Evolutionary conservation across 768 basidiomycete species (phyloP).

Genomic region (Pleurotus pulmonarius): DNA sequence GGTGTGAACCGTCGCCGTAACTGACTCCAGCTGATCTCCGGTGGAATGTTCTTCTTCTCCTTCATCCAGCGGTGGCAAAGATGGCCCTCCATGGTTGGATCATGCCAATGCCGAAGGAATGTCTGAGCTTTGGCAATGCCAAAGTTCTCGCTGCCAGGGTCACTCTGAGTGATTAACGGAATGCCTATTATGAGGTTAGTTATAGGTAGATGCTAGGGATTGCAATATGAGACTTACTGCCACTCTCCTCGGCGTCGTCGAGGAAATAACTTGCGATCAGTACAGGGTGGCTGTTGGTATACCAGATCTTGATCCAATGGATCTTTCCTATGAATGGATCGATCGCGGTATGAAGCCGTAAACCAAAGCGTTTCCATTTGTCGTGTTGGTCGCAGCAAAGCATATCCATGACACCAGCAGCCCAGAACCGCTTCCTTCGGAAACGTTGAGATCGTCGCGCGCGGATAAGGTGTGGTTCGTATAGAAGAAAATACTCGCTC

Average conservation of each 20-base stretch:
- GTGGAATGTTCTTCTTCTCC: constrained; percentile 34
- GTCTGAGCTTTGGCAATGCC: constrained; percentile 43
- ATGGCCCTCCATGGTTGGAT: constrained; percentile 30
- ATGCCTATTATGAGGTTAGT: constrained; percentile 16
- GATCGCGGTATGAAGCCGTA: constrained; percentile 27
- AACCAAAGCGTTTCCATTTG: constrained; percentile 38
- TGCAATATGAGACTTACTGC: constrained; percentile 13
- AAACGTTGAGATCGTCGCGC: constrained; percentile 16
- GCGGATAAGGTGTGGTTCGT: constrained; percentile 13
- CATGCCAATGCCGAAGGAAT: constrained; percentile 29
- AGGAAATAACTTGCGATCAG: constrained; percentile 25
- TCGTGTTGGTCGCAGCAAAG: constrained; percentile 41
- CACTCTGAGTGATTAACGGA: constrained; percentile 39
- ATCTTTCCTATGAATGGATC: constrained; percentile 31
- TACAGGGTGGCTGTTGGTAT: constrained; percentile 24
- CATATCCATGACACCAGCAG: constrained; percentile 38
- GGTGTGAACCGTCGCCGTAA: constrained; percentile 28
- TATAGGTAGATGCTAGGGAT: constrained; percentile 1
- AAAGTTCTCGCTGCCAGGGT: constrained; percentile 20
- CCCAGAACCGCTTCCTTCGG: constrained; percentile 25
- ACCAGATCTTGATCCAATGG: constrained; percentile 38
- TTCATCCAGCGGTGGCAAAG: constrained; percentile 38
- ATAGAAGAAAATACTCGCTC: too few relatives aligned
- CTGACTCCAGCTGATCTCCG: constrained; percentile 38
- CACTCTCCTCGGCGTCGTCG: constrained; percentile 14